phyloP scores from a whole-genome alignment of 306 rosid species.

The Vigna reflexopilosa region DNA sequence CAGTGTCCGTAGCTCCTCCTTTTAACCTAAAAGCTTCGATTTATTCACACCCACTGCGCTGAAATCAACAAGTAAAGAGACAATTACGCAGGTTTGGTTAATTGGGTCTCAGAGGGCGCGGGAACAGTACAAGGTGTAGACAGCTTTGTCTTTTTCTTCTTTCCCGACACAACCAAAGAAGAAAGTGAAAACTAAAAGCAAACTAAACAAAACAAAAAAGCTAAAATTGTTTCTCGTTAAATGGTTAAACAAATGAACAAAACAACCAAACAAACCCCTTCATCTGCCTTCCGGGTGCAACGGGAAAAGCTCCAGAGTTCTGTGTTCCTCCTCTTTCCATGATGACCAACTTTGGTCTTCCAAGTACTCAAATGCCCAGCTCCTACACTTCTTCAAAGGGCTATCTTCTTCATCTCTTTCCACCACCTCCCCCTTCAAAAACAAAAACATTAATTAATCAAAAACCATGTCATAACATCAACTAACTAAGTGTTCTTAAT shows the following conservation, averaged over 20 bases:
- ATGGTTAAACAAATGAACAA: not conserved
- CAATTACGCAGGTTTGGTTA: constrained; percentile 51
- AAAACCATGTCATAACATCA: not conserved
- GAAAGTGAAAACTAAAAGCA: constrained; percentile 47
- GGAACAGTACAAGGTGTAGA: constrained; percentile 53
- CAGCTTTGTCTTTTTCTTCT: constrained; percentile 61
- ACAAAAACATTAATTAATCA: not conserved
- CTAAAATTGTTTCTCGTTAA: constrained; percentile 26
- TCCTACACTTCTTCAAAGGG: constrained; percentile 81
- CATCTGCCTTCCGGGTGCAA: constrained; percentile 88
- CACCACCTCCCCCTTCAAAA: constrained; percentile 47
- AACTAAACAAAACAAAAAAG: constrained; percentile 25
- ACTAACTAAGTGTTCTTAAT: too few species aligned
- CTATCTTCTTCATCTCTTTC: constrained; percentile 67
- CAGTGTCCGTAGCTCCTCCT: constrained; percentile 71
- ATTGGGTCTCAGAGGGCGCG: constrained; percentile 55
- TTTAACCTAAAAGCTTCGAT: constrained; percentile 83
- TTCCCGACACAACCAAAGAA: constrained; percentile 62
- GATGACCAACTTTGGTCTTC: constrained; percentile 54
- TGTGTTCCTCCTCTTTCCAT: constrained; percentile 62
- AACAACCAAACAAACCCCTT: constrained; percentile 42
- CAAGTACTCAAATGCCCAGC: constrained; percentile 76
- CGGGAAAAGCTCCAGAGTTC: constrained; percentile 95
- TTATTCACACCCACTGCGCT: constrained; percentile 31
- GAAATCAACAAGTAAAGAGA: constrained; percentile 46